Evolutionary conservation across 495 filamentous ascomycete genomes (phyloP), one percentile per base, ranked within the genome.

Genomic region (Cercophora sp.): DNA sequence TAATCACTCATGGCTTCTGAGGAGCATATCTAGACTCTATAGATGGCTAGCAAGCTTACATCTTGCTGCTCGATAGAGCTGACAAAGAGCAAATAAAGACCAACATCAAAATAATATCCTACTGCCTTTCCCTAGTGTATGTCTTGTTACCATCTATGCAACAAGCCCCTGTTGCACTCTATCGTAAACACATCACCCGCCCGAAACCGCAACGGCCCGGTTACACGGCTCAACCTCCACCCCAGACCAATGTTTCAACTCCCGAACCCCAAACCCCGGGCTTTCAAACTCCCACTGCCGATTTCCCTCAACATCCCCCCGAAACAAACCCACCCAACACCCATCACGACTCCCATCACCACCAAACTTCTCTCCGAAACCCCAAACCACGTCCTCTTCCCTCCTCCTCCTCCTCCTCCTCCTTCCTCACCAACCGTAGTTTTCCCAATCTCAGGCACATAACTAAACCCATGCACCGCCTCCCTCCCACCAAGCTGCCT

Each of bases 401-500:
- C 8, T 26, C 29, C 47, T 34, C 29, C 34, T 10, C 15, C 22
- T 43, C 15, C 25, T 2, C n/a, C 40, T 25, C 5, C 6, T 1
- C 52, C 60, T 16, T 56, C 51, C 25, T 52, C 59, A 9, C 10
- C 25, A 11, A 19, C 23, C 6, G 64, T 68, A 35, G 58, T 54
- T 27, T 55, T 52, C n/a, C 54, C 60, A 31, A 62, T 55, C 13
- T 56, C 54, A 13, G 86, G 85, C 5, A 87, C 66, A 61, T 85
- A 86, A 61, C 85, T 82, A 65, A 87, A 84, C 16, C 81, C 78
- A 53, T 85, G 86, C 32, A 64, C 59, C 1, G 75, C 76, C 60
- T n/a, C 80, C 72, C 39, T 20, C n/a, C 51, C 47, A 6, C 51
- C 55, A 1, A 46, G 29, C 45, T 48, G 18, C 15, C 27, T 22